Base-by-base conservation (phyloP, 2,329 filamentous ascomycete species). In the Sporothrix inflata region DNA sequence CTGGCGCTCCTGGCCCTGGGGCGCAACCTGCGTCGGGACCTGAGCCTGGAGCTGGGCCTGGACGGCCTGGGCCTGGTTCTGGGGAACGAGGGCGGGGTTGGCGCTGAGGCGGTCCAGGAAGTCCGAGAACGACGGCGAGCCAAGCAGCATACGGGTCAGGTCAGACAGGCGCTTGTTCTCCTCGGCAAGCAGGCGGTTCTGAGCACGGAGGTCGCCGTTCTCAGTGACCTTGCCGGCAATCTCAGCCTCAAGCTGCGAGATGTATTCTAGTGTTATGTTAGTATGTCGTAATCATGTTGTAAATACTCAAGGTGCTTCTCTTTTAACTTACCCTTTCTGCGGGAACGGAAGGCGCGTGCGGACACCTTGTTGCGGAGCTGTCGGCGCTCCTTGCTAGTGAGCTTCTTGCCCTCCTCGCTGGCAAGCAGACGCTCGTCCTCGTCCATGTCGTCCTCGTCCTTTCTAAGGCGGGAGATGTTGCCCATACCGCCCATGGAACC, bases 321-420 rank as follows among this genome's bases (percentile, higher is more conserved):
- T 21, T 61, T n/a, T 14, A 75, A 79, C 87, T 86, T 90, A 98
- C 95, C 95, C 87, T 99, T 99, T 87, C 96, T 92, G 78, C 96
- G 88, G n/a, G 94, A 98, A 72, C 96, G 92, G 90, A 99, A 99
- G 69, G 95, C 95, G 77, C 96, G 93, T 74, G 96, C 96, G 55
- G 96, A 99, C 4, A 99, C 96, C 84, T 99, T 99, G 88, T 99
- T 99, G 75, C 96, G 90, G n/a, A 99, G 88, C 82, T 98, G 96
- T 76, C 96, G 91, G 74, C 96, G 91, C 83, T 98, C 94, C 84
- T 98, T 98, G 86, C 94, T 97, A 83, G 91, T 96, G n/a, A 99
- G 88, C 85, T 98, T 98, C 90, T 99, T 99, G 78, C 95, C 96
- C 83, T 98, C 95, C 78, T 99, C 96, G 74, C 94, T 98, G n/a